Conservation (phyloP, 805 yeast genomes). For the Jamesozyma spencerorum region DNA sequence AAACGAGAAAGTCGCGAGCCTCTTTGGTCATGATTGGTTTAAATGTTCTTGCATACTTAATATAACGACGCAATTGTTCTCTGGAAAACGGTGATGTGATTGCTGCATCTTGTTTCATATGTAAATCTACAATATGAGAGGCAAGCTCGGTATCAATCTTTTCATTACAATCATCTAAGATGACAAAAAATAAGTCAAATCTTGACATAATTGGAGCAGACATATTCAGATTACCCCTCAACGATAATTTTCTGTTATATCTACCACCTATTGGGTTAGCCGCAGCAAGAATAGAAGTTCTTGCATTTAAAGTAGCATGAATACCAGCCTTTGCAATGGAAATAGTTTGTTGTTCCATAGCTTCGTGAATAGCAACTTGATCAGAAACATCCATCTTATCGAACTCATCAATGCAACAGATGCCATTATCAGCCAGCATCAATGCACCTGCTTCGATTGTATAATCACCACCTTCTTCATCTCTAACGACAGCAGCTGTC, state of each 20-base stretch:
- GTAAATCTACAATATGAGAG: constrained; percentile 81
- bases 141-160: constrained; percentile 78
- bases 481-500: constrained; percentile 94
- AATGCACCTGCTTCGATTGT: constrained; percentile 95
- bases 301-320: constrained; percentile 90
- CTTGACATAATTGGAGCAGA: constrained; percentile 95
- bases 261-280: constrained; percentile 96
- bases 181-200: constrained; percentile 86
- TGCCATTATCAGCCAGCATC: constrained; percentile 94
- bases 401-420: constrained; percentile 97
- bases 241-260: constrained; percentile 90
- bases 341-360: constrained; percentile 98
- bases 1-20: constrained; percentile 69
- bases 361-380: constrained; percentile 92
- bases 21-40: constrained; percentile 79
- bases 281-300: constrained; percentile 91
- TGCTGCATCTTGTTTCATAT: constrained; percentile 81
- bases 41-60: constrained; percentile 85
- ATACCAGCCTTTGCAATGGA: constrained; percentile 98
- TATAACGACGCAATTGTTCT: constrained; percentile 79
- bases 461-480: constrained; percentile 82
- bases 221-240: constrained; percentile 86
- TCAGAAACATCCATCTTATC: constrained; percentile 96
- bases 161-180: constrained; percentile 88
- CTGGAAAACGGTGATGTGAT: constrained; percentile 83